phyloP scores from a whole-genome alignment of 2,329 filamentous ascomycete species.

The Penicillium polonicum region DNA sequence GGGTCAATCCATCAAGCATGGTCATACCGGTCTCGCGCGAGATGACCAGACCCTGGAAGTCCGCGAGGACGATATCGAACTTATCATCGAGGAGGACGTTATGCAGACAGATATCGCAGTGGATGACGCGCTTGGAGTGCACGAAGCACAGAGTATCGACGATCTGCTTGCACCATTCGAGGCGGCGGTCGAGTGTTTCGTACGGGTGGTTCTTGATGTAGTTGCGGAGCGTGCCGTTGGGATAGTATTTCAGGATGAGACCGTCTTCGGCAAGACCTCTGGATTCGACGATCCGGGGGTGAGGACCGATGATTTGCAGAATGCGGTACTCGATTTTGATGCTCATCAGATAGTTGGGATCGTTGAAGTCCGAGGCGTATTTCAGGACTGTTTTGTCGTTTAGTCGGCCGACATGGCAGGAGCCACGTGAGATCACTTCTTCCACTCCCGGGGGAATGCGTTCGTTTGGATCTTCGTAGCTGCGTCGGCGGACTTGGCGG shows the following conservation, averaged over 20 bases:
- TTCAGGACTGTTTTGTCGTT: conserved; percentile 15
- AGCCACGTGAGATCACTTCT: conserved; percentile 13
- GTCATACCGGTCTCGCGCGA: neutral
- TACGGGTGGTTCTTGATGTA: conserved; percentile 3
- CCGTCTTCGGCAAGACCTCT: conserved; percentile 13
- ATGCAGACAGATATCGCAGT: conserved; percentile 1
- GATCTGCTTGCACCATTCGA: conserved; percentile 22
- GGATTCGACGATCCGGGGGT: conserved; percentile 13
- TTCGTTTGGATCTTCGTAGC: neutral
- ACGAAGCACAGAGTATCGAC: conserved; percentile 18
- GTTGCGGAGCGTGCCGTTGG: conserved; percentile 11
- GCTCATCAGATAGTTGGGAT: neutral
- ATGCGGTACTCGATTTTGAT: conserved; percentile 13
- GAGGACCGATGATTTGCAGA: conserved; percentile 9
- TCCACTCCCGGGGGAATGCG: conserved; percentile 14
- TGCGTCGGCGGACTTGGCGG: neutral
- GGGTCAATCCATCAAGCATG: conserved; percentile 17
- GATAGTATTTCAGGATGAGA: conserved; percentile 14
- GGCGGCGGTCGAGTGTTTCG: conserved; percentile 2
- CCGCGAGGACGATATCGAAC: conserved; percentile 12
- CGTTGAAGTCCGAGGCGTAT: conserved; percentile 10
- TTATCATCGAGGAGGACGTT: conserved; percentile 14
- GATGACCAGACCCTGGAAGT: conserved; percentile 20
- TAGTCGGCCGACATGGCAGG: conserved; percentile 9
- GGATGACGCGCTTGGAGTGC: conserved; percentile 12